These are phyloP conservation scores for Raddia guianensis DNA, from an alignment of 176 grass and related monocot species.

Conservation along the genomic window DNA sequence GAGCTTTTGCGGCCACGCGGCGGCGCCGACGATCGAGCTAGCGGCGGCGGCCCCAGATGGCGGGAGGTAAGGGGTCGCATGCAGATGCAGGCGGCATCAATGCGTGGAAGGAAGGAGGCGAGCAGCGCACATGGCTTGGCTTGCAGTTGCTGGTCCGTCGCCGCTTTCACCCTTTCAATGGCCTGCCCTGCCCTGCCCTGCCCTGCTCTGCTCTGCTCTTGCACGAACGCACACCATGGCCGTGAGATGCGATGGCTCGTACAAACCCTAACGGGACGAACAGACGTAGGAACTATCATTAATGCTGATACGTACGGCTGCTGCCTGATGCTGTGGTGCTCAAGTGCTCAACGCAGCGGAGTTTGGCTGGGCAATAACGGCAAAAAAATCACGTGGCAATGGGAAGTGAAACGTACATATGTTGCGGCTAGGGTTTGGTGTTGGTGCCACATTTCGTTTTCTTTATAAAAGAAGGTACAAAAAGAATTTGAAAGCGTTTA, in stretches of 20 bases:
- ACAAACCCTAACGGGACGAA: background rate
- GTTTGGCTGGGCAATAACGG: background rate
- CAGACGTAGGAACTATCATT: background rate
- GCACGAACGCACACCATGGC: background rate
- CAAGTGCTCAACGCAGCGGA: background rate
- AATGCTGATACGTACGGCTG: background rate
- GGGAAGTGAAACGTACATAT: background rate
- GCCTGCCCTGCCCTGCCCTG: background rate
- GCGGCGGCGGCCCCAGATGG: background rate
- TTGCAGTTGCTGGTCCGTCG: background rate
- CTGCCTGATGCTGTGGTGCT: background rate
- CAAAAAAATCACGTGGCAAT: background rate
- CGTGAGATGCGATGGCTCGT: background rate
- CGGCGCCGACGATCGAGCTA: background rate
- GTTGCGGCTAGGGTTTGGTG: too few relatives aligned
- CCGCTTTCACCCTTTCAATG: conserved; percentile 35
- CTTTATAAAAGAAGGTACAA: background rate
- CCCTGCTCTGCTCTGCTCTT: background rate
- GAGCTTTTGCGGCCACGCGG: too few relatives aligned
- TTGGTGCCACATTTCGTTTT: background rate
- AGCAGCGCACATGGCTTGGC: conserved; percentile 30
- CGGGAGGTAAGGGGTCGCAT: background rate
- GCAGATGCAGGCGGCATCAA: background rate
- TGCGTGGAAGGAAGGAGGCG: background rate
- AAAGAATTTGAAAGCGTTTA: background rate